phyloP scores from a whole-genome alignment of 306 rosid species.

The Citrullus mucosospermus region DNA sequence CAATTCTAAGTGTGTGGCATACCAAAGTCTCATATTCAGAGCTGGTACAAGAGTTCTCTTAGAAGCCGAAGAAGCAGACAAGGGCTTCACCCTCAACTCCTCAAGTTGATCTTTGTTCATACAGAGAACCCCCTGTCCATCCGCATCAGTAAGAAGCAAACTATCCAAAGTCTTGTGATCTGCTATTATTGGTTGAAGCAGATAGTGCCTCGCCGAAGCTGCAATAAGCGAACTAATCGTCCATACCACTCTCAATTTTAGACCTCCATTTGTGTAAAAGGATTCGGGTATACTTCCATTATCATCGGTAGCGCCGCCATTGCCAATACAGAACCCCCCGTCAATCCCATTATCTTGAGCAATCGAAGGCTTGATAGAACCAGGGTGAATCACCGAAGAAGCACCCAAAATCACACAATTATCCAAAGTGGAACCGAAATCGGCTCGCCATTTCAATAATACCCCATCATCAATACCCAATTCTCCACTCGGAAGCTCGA shows the following conservation, averaged over 20 bases:
- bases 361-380: conserved; percentile 13
- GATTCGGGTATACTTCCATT: conserved; percentile 95
- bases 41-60: conserved; percentile 99
- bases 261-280: conserved; percentile 83
- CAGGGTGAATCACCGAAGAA: conserved; percentile 40
- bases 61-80: conserved; percentile 87
- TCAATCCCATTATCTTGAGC: conserved; percentile 16
- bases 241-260: conserved; percentile 89
- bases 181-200: conserved; percentile 78
- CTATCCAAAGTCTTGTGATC: conserved; percentile 78
- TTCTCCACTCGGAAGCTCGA: conserved; percentile 95
- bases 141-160: conserved; percentile 82
- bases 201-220: conserved; percentile 86
- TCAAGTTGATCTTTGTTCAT: conserved; percentile 90
- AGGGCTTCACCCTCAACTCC: conserved; percentile 93
- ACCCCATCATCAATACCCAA: conserved; percentile 95
- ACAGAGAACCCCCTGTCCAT: conserved; percentile 85
- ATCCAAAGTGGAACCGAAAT: conserved; percentile 84
- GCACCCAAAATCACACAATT: conserved; percentile 91
- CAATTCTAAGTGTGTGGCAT: conserved; percentile 74
- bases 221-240: conserved; percentile 92
- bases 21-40: conserved; percentile 92
- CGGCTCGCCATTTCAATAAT: conserved; percentile 86
- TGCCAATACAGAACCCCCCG: conserved; percentile 11
- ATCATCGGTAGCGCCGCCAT: conserved; percentile 27